A percentile compares a stretch with the other conserved stretches of the same genome.
Conservation (phyloP, 345 rosid species). For the Arabis alpina region DNA sequence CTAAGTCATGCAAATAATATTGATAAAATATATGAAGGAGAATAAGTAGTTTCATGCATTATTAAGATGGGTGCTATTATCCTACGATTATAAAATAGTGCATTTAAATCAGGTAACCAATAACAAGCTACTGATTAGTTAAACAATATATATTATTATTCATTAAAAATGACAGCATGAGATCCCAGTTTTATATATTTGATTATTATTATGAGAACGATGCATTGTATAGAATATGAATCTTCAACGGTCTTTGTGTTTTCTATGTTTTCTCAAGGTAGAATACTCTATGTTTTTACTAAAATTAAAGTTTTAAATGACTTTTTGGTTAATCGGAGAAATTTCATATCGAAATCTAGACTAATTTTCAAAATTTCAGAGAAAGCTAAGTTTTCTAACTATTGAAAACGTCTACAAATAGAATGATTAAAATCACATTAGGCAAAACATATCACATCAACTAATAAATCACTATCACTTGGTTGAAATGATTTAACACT, state of each 20-base stretch:
- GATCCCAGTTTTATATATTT: slow-evolving; percentile 25
- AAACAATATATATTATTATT: slow-evolving; percentile 20
- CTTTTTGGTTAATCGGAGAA: too few relatives aligned
- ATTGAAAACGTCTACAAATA: too few relatives aligned
- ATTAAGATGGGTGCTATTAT: slow-evolving; percentile 31
- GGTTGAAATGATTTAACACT: neutral
- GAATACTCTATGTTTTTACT: neutral
- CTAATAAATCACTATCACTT: too few relatives aligned
- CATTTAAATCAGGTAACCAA: neutral
- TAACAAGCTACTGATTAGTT: neutral
- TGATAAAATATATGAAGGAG: neutral
- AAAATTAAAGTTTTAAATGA: neutral
- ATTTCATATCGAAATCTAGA: too few relatives aligned
- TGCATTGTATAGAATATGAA: slow-evolving; percentile 3
- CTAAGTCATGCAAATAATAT: slow-evolving; percentile 28
- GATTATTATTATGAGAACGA: slow-evolving; percentile 20
- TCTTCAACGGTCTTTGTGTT: slow-evolving; percentile 3
- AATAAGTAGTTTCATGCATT: slow-evolving; percentile 31
- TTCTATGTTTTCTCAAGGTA: neutral
- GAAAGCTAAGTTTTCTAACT: too few relatives aligned
- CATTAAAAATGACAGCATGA: slow-evolving; percentile 43
- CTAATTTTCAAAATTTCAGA: too few relatives aligned
- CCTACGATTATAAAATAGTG: neutral
- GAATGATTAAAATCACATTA: too few relatives aligned
- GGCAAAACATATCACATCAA: too few relatives aligned